Base-by-base conservation (phyloP, 2,329 filamentous ascomycete genomes). In the Aspergillus phoenicis region DNA sequence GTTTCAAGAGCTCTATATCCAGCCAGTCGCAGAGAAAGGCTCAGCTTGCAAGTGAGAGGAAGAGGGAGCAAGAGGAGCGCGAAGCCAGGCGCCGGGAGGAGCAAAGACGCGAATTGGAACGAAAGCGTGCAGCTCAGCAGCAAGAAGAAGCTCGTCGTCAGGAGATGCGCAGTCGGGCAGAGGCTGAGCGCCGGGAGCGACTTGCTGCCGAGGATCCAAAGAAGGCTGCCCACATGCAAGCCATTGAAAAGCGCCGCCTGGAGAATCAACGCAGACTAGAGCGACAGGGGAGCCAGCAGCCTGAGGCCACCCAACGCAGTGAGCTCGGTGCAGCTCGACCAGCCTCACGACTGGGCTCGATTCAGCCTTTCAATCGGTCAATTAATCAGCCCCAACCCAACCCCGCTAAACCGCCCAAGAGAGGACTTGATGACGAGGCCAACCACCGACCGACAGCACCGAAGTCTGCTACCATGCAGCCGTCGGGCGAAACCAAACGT, bases 41-140 rank as follows among this genome's bases (percentile, higher is more conserved):
- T 2, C 80, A 93, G 22, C 87, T 93, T 57, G 82, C 90, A 52
- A 91, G 89, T 2, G 90, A 91, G 41, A 89, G 88, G 71, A 93
- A 93, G 76, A 94, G 90, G 72, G 92, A 96, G 73, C 89, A 86
- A 73, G 93, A 96, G 68, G 91, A 96, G 72, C 87, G 88, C 52
- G 91, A 93, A 65, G 86, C 87, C 13, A 88, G 93, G 69, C 87
- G 89, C 53, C 94, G 91, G 71, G 88, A 89, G 8, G 91, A 96
- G 20, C 88, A 89, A 39, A 97, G 96, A 77, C 85, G 88, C 15
- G 91, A 96, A 69, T 80, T 90, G 36, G 92, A 96, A 72, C 87
- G 90, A 52, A 92, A 93, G 78, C 85, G 90, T 61, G 85, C 86
- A 52, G 86, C 85, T 39, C 77, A 81, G 55, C 71, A 75, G 58